phyloP scores from a whole-genome alignment of 805 yeast genomes.

The Martiniozyma abietophila region DNA sequence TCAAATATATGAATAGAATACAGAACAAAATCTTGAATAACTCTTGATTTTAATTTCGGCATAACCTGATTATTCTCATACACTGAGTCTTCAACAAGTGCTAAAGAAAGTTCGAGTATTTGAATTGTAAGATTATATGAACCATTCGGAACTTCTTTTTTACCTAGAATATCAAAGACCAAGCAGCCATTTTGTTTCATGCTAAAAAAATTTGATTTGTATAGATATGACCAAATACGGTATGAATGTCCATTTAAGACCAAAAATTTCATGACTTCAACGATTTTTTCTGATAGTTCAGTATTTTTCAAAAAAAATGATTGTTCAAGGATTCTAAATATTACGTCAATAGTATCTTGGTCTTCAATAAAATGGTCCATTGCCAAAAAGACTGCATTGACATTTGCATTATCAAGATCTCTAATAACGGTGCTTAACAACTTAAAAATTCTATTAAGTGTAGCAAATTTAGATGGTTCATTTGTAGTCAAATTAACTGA shows the following conservation, averaged over 20 bases:
- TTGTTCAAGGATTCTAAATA: constrained; percentile 60
- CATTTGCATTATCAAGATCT: constrained; percentile 27
- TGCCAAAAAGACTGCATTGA: constrained; percentile 20
- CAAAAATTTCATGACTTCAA: constrained; percentile 41
- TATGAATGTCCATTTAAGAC: constrained; percentile 40
- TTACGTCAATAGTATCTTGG: constrained; percentile 36
- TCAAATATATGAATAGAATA: constrained; percentile 67
- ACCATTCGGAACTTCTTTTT: constrained; percentile 64
- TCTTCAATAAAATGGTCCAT: constrained; percentile 30
- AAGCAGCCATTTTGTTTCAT: constrained; percentile 57
- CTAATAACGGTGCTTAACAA: constrained; percentile 40
- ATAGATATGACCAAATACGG: constrained; percentile 72
- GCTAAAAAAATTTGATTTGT: constrained; percentile 56
- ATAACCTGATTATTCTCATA: constrained; percentile 30
- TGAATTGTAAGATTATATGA: constrained; percentile 56
- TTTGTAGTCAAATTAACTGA: constrained; percentile 30
- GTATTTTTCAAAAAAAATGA: constrained; percentile 49
- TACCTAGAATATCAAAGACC: constrained; percentile 52
- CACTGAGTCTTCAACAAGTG: constrained; percentile 44
- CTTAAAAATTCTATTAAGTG: constrained; percentile 40
- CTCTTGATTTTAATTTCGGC: constrained; percentile 38
- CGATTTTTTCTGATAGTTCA: constrained; percentile 33
- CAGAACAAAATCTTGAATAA: constrained; percentile 42
- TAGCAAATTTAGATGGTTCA: constrained; percentile 29
- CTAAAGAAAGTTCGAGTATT: constrained; percentile 44